These are phyloP conservation scores for Moniliophthora roreri DNA, from an alignment of 1,284 basidiomycete genomes.

Conservation along the genomic window DNA sequence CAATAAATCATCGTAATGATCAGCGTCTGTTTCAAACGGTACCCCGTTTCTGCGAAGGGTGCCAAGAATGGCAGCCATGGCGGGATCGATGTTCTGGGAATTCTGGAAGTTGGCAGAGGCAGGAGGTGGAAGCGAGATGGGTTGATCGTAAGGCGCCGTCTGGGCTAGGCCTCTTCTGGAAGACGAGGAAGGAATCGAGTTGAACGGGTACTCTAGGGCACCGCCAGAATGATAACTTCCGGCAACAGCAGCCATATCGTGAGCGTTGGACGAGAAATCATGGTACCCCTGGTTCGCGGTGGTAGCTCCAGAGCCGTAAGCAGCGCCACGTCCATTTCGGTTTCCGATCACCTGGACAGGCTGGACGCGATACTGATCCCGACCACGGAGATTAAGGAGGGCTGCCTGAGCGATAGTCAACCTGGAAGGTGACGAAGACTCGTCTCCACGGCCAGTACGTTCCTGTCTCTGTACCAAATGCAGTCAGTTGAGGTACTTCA, in stretches of 20 bases:
- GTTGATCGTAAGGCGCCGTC: constrained; percentile 5
- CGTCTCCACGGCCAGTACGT: constrained; percentile 51
- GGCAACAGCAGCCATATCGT: constrained; percentile 2
- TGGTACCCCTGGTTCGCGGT: constrained; percentile 14
- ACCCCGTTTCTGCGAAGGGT: constrained; percentile 30
- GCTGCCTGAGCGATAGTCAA: constrained; percentile 77
- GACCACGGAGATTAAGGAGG: constrained; percentile 68
- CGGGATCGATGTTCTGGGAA: constrained; percentile 29
- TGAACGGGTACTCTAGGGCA: no score
- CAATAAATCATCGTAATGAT: not conserved
- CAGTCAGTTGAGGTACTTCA: not conserved
- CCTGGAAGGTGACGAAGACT: constrained; percentile 56
- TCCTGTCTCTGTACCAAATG: constrained; percentile 36
- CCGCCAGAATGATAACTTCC: constrained; percentile 1
- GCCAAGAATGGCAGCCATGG: constrained; percentile 39
- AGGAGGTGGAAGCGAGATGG: constrained; percentile 6
- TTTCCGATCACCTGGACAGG: constrained; percentile 12
- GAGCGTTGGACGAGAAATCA: constrained; percentile 15
- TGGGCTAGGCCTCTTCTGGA: not conserved
- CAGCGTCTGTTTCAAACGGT: constrained; percentile 20
- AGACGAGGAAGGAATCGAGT: not conserved
- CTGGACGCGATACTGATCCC: constrained; percentile 38
- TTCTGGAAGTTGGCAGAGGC: constrained; percentile 2
- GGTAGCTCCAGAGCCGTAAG: constrained; percentile 8
- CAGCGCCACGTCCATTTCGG: constrained; percentile 1